Evolutionary conservation across 345 rosid species (phyloP), one percentile per base, ranked within the genome.

Genomic region (Sisymbrium irio): DNA sequence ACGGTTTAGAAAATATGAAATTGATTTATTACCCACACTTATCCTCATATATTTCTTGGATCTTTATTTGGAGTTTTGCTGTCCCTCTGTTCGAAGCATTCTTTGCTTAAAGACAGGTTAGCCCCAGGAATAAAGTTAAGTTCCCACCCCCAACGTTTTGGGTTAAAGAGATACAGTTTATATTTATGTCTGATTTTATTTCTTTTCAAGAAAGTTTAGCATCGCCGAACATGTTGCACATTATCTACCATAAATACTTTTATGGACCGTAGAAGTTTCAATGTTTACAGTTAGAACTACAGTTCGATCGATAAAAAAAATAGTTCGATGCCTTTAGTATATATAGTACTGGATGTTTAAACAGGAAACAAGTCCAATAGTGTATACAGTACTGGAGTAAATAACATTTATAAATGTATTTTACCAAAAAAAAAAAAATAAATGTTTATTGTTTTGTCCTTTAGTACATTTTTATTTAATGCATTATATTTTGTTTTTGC

Each of bases 21-120:
- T n/a, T n/a, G n/a, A n/a, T n/a, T n/a, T n/a, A n/a, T n/a, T n/a
- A n/a, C n/a, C 33, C 18, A 5, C 8, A 9, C 7, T 53, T 54
- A 17, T 56, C 7, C 3, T 25, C 62, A 14, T 30, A 42, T 51
- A 25, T 49, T 22, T 40, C 6, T 39, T 71, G 49, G 51, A 39
- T 46, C 5, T 51, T 65, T 54, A 39, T 41, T 53, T 54, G 62
- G 46, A 61, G 66, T 61, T 40, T 73, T 71, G 79, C 19, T 83
- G 88, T 84, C 87, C 80, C 86, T 85, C 75, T 25, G 72, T 78
- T 75, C 82, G 87, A 82, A 83, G 84, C 88, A 86, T 89, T 84
- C 89, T 79, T 89, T 88, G 90, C 84, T 81, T 88, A 85, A 88
- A 86, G 89, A 80, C 73, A 75, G 78, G 89, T 81, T 82, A 83